Base-by-base conservation (phyloP, 2,329 filamentous ascomycete species). In the Fusarium torreyae region DNA sequence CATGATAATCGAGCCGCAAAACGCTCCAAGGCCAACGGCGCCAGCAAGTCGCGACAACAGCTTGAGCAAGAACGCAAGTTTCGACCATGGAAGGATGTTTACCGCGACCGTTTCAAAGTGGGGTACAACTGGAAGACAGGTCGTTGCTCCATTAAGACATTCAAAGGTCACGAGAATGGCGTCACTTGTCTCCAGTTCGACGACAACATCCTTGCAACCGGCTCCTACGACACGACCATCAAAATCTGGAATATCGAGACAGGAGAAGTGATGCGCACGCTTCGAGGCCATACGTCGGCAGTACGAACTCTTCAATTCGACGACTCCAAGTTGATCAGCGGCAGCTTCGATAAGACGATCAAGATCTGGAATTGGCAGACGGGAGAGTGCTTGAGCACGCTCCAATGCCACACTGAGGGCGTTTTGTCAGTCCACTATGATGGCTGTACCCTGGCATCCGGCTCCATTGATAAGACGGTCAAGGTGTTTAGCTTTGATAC, bases 121-220 rank as follows among this genome's bases (percentile, higher is more conserved):
- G 95, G 96, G 52, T 96, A 91, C 63, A 98, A 98, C 78, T 99
- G 96, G 96, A 97, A 97, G 78, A 94, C 97, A 69, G 95, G 96
- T 6, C 90, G 95, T 38, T 98, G 92, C 81, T 91, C 91, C 8
- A 91, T 93, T 71, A 94, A 91, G 76, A 89, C 92, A 14, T 94
- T 99, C 79, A 91, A 91, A 72, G 95, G 94, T 2, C 85, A 98
- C 79, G 91, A 88, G 13, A 98, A 98, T 77, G 95, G 95, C 39
- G 77, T 84, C 39, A 83, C 81, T 4, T 84, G 82, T 48, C 75
- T 84, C 10, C 81, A 83, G 62, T 84, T 99, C 66, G 93, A 97
- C 72, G 94, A 98, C 70, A 93, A 93, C 71, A 92, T 97, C 63
- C 86, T 99, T 51, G 95, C 94, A 10, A 97, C 95, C 1, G 96